Percentiles rank a stretch among this genome's conserved stretches.
Evolutionary conservation across 1,284 basidiomycete genomes (phyloP).

Genomic region (Boletus mariae): DNA sequence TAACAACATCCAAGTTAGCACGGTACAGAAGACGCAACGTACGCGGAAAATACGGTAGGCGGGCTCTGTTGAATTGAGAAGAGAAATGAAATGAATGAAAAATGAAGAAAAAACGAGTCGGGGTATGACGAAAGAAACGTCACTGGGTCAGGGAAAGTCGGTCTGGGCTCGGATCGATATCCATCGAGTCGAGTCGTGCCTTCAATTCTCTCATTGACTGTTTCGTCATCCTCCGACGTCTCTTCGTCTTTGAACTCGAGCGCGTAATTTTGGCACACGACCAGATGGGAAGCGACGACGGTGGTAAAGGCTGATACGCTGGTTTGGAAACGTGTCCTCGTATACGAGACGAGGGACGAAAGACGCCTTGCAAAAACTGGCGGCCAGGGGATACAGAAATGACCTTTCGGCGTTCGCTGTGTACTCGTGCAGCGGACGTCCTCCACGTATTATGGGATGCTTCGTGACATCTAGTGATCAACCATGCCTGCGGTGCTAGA

Average conservation of each 20-base stretch:
- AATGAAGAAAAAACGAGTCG: neutral
- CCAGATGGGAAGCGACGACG: constrained; percentile 6
- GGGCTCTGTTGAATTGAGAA: neutral
- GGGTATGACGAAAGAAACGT: neutral
- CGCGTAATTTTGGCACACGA: constrained; percentile 22
- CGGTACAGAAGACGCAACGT: neutral
- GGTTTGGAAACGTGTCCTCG: neutral
- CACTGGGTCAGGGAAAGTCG: neutral
- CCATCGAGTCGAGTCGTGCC: constrained; percentile 10
- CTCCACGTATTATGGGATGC: neutral
- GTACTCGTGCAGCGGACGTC: neutral
- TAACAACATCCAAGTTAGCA: no score
- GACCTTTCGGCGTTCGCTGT: neutral
- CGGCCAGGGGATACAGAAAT: neutral
- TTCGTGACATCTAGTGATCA: neutral
- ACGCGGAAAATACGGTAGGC: neutral
- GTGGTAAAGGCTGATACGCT: neutral
- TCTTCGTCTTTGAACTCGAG: constrained; percentile 9
- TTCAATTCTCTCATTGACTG: constrained; percentile 5
- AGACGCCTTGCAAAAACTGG: constrained; percentile 6
- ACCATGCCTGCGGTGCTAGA: constrained; percentile 10
- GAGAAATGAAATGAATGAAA: neutral
- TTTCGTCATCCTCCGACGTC: constrained; percentile 6
- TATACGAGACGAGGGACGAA: constrained; percentile 3
- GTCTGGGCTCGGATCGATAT: constrained; percentile 5